phyloP scores from a whole-genome alignment of 352 stramenopile genomes.

The Pythium aquatile region DNA sequence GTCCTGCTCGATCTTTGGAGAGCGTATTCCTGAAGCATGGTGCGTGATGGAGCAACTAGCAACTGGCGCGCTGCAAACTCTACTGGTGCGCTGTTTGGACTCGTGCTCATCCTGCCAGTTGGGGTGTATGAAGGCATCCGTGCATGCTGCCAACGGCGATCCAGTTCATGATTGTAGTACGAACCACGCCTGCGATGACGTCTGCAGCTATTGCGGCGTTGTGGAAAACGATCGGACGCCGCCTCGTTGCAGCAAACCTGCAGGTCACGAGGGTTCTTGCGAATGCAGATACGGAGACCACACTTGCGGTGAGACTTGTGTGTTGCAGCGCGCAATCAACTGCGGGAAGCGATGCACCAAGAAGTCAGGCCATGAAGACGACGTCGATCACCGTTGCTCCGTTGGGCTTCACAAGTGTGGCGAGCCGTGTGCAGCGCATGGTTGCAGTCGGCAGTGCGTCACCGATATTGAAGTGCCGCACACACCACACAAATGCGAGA shows the following conservation, averaged over 20 bases:
- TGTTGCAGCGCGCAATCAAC: slow-evolving; percentile 41
- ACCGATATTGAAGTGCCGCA: slow-evolving; percentile 52
- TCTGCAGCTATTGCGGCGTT: slow-evolving; percentile 53
- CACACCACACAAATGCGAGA: slow-evolving; percentile 58
- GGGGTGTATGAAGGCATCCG: slow-evolving; percentile 59
- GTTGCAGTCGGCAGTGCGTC: slow-evolving; percentile 46
- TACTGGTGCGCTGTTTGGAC: slow-evolving; percentile 59
- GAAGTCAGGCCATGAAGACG: slow-evolving; percentile 39
- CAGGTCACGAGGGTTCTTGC: slow-evolving; percentile 65
- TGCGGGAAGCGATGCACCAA: slow-evolving; percentile 48
- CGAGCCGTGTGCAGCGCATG: slow-evolving; percentile 39
- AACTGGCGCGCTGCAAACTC: slow-evolving; percentile 40
- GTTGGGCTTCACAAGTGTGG: slow-evolving; percentile 60
- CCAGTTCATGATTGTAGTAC: slow-evolving; percentile 49
- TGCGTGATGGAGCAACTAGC: slow-evolving; percentile 45
- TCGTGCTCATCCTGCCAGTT: slow-evolving; percentile 50
- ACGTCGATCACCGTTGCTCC: slow-evolving; percentile 46
- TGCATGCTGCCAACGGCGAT: slow-evolving; percentile 27
- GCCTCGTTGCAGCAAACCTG: slow-evolving; percentile 45
- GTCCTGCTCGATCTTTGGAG: slow-evolving; percentile 40
- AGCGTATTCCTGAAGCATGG: slow-evolving; percentile 46
- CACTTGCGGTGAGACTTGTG: slow-evolving; percentile 54
- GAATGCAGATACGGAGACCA: slow-evolving; percentile 64
- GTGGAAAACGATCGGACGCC: slow-evolving; percentile 27
- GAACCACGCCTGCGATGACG: slow-evolving; percentile 40